Conservation (phyloP, 495 filamentous ascomycete species). For the Penicillium pulvis region DNA sequence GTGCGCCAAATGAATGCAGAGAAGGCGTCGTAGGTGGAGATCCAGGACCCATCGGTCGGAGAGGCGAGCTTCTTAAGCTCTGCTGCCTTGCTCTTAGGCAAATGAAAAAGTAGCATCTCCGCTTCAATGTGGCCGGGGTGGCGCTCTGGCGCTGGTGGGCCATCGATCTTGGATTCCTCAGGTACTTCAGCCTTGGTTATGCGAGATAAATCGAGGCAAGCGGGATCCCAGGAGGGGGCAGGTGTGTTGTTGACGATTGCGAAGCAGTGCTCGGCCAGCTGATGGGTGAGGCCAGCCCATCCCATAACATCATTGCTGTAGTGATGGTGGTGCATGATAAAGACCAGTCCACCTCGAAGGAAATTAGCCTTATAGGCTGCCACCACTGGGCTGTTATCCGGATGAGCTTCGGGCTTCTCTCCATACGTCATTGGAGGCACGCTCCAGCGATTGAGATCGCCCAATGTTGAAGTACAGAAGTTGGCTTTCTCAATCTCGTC, state of each 20-base stretch:
- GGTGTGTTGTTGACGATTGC: slow-evolving; percentile 32
- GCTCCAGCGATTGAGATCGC: slow-evolving; percentile 34
- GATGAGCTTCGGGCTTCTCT: slow-evolving; percentile 40
- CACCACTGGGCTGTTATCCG: slow-evolving; percentile 32
- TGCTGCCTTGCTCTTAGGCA: slow-evolving; percentile 44
- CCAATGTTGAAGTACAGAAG: slow-evolving; percentile 18
- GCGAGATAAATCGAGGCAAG: slow-evolving; percentile 35
- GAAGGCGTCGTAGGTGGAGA: slow-evolving; percentile 49
- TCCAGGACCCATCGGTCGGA: slow-evolving; percentile 33
- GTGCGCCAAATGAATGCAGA: slow-evolving; percentile 41
- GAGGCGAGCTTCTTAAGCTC: slow-evolving; percentile 39
- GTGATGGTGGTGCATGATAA: slow-evolving; percentile 48
- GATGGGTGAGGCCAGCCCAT: slow-evolving; percentile 37
- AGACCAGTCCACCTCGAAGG: slow-evolving; percentile 43
- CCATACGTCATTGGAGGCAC: slow-evolving; percentile 40
- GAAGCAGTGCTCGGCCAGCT: slow-evolving; percentile 47
- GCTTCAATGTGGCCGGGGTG: slow-evolving; percentile 32
- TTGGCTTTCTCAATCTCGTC: slow-evolving; percentile 18
- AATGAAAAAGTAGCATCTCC: slow-evolving; percentile 39
- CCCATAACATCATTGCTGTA: slow-evolving; percentile 48
- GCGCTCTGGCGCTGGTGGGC: slow-evolving; percentile 28
- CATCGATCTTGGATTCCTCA: slow-evolving; percentile 26
- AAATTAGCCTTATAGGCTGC: slow-evolving; percentile 47
- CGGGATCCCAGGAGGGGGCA: slow-evolving; percentile 37
- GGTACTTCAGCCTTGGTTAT: slow-evolving; percentile 24